phyloP scores from a whole-genome alignment of 1,284 basidiomycete genomes.

The Trichosporon ovoides region DNA sequence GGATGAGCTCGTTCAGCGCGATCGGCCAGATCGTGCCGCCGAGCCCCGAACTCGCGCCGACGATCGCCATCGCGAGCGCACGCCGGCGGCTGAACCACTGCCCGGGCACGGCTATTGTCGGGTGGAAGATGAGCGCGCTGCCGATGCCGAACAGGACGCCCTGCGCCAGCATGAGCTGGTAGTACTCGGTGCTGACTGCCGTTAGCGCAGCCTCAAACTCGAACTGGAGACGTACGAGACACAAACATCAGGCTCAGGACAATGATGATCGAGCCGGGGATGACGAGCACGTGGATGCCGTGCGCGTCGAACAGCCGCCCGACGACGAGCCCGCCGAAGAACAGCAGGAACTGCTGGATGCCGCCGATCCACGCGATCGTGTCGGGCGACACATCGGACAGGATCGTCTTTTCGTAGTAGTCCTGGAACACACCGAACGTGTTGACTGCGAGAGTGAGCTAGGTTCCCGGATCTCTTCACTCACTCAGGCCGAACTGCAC shows the following conservation, averaged over 20 bases:
- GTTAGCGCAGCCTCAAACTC: not conserved
- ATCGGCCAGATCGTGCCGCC: constrained; percentile 45
- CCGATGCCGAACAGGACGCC: constrained; percentile 27
- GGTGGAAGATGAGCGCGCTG: constrained; percentile 53
- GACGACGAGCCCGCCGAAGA: constrained; percentile 44
- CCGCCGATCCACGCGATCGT: constrained; percentile 64
- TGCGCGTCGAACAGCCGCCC: constrained; percentile 27
- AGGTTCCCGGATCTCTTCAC: not conserved
- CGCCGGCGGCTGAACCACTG: constrained; percentile 52
- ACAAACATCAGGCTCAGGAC: constrained; percentile 33
- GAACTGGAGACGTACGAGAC: not conserved
- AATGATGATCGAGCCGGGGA: constrained; percentile 52
- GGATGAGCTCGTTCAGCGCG: constrained; percentile 33
- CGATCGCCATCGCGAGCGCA: constrained; percentile 32
- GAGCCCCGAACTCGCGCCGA: constrained; percentile 25
- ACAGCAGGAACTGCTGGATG: constrained; percentile 56
- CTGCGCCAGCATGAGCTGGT: constrained; percentile 49
- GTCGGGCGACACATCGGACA: constrained; percentile 21
- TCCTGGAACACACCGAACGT: constrained; percentile 30
- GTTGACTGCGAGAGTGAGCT: constrained; percentile 15
- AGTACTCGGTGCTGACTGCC: constrained; percentile 58
- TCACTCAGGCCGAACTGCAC: constrained; percentile 15
- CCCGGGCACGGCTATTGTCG: constrained; percentile 52
- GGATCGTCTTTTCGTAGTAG: constrained; percentile 29
- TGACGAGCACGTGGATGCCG: constrained; percentile 45